Conservation (phyloP, 2,329 filamentous ascomycete genomes). For the Penicillium sp. region DNA sequence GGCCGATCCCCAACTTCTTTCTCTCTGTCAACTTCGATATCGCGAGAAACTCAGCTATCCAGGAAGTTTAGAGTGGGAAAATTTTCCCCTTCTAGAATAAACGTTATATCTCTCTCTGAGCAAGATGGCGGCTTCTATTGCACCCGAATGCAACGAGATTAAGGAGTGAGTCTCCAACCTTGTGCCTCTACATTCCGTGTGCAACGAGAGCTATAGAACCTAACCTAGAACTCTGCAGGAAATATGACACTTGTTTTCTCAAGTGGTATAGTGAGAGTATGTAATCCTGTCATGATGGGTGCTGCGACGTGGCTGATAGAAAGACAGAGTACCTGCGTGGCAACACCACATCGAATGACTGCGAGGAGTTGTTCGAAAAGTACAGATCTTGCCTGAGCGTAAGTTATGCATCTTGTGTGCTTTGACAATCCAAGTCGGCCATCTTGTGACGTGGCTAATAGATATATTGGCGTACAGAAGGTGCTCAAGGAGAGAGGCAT, state of each 20-base stretch:
- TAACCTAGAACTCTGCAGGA: slow-evolving; percentile 52
- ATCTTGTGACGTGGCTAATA: neutral
- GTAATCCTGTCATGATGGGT: neutral
- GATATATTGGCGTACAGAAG: slow-evolving; percentile 53
- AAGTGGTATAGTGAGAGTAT: slow-evolving; percentile 99
- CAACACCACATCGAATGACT: slow-evolving; percentile 80
- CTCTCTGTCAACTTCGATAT: neutral
- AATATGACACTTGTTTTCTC: slow-evolving; percentile 94
- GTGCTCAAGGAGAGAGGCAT: slow-evolving; percentile 86
- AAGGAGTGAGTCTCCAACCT: slow-evolving; percentile 69
- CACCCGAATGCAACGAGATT: slow-evolving; percentile 89
- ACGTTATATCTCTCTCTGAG: neutral
- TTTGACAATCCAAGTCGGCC: neutral
- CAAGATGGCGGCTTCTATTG: slow-evolving; percentile 87
- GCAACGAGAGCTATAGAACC: neutral
- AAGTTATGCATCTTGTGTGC: slow-evolving; percentile 29
- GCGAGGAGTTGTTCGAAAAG: slow-evolving; percentile 77
- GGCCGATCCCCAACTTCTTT: slow-evolving; percentile 9
- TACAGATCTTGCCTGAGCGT: slow-evolving; percentile 87
- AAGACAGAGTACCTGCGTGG: slow-evolving; percentile 80
- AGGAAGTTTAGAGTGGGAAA: neutral
- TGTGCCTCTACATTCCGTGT: slow-evolving; percentile 1
- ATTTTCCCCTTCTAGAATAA: neutral
- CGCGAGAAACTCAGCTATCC: neutral
- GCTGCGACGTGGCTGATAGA: slow-evolving; percentile 11